Percentiles rank a stretch among this genome's conserved stretches.
Evolutionary conservation across 2,329 filamentous ascomycete species (phyloP).

Genomic region (Shiraia bambusicola): DNA sequence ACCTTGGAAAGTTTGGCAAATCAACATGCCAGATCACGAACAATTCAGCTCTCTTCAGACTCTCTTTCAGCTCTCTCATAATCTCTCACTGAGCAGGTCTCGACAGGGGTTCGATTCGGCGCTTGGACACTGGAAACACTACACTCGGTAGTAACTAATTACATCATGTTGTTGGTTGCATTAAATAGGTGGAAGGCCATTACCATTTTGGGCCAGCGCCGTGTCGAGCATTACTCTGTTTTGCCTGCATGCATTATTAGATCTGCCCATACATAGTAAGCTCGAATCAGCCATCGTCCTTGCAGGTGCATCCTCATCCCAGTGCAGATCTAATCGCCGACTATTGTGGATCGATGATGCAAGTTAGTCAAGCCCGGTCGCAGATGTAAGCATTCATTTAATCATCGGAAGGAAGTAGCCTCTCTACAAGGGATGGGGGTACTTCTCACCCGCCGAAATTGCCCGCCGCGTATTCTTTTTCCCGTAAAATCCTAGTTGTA

Average conservation of each 20-base stretch:
- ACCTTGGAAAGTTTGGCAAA: no score
- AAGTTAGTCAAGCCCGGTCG: conserved; percentile 3
- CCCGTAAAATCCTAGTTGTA: no score
- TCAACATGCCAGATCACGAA: no score
- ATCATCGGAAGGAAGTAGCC: neutral
- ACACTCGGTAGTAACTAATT: no score
- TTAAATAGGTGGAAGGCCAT: conserved; percentile 5
- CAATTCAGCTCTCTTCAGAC: no score
- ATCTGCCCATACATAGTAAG: neutral
- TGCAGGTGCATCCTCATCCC: neutral
- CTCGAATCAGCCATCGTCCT: conserved; percentile 7
- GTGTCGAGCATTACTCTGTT: conserved; percentile 1
- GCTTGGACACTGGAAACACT: no score
- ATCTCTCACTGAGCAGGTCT: no score
- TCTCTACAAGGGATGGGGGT: no score
- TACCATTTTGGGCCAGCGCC: conserved; percentile 4
- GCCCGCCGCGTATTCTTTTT: no score
- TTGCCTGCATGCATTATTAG: conserved; percentile 9
- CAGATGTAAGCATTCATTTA: neutral
- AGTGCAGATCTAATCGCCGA: conserved; percentile 9
- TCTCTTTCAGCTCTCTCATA: no score
- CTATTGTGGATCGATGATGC: conserved; percentile 13
- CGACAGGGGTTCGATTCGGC: no score
- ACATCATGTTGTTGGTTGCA: conserved; percentile 4
- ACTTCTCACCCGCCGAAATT: no score